phyloP scores from a whole-genome alignment of 2,329 filamentous ascomycete genomes.

The Penicillium sp. region DNA sequence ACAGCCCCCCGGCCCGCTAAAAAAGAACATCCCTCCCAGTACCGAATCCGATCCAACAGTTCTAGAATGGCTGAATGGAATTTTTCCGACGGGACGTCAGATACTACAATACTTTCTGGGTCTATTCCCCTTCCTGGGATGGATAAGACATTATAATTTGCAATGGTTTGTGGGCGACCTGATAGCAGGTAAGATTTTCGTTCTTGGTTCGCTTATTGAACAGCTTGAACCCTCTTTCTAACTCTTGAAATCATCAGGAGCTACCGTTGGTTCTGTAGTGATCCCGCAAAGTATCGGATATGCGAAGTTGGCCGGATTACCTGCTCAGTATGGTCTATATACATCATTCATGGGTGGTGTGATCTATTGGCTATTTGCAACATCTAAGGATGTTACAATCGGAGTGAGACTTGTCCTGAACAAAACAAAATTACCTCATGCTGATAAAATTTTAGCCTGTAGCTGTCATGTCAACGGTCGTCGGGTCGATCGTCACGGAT shows the following conservation, averaged over 20 bases:
- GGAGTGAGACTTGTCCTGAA: conserved; percentile 61
- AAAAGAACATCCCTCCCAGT: neutral
- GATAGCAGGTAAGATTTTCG: conserved; percentile 8
- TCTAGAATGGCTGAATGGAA: conserved; percentile 7
- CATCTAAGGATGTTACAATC: conserved; percentile 95
- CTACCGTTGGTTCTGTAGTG: conserved; percentile 74
- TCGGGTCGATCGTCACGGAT: conserved; percentile 75
- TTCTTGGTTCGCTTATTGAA: neutral
- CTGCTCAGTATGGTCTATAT: conserved; percentile 81
- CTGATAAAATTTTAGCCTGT: conserved; percentile 64
- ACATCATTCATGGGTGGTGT: conserved; percentile 93
- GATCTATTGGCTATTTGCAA: conserved; percentile 94
- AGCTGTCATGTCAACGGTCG: conserved; percentile 87
- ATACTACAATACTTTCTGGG: conserved; percentile 1
- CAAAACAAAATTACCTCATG: too few relatives aligned
- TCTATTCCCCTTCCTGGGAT: conserved; percentile 9
- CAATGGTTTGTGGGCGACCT: conserved; percentile 17
- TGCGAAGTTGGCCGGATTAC: conserved; percentile 75
- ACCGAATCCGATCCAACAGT: conserved; percentile 12
- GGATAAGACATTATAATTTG: conserved; percentile 14
- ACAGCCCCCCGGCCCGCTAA: neutral
- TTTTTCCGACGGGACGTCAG: conserved; percentile 5
- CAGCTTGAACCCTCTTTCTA: neutral
- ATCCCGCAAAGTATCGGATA: conserved; percentile 96
- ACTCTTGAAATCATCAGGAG: conserved; percentile 24